A percentile compares a stretch with the other conserved stretches of the same genome.
Conservation (phyloP, 2,329 filamentous ascomycete species). For the Gnomoniopsis sp. region DNA sequence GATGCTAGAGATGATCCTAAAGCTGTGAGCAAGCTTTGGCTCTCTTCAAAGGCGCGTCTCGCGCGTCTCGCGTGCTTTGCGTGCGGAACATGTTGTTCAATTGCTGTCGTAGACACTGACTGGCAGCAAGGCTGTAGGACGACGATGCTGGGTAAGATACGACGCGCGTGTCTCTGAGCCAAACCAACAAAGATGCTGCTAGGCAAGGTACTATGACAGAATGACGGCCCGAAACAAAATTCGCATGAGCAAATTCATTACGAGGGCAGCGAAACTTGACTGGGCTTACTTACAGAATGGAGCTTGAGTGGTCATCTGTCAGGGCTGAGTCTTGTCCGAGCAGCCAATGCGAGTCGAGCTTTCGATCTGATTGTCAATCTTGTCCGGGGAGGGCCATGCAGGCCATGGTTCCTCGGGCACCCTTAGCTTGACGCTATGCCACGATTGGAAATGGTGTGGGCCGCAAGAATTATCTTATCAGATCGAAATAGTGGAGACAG, state of each 20-base stretch:
- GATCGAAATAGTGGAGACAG: conserved; percentile 14
- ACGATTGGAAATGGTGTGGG: not conserved
- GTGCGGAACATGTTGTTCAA: no score
- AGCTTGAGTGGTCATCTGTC: conserved; percentile 5
- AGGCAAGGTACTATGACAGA: no score
- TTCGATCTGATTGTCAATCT: not conserved
- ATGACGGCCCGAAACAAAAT: no score
- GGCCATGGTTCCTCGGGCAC: not conserved
- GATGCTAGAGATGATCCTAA: not conserved
- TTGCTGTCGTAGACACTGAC: no score
- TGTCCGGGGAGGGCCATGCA: not conserved
- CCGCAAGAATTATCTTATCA: conserved; percentile 17
- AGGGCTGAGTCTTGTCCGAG: not conserved
- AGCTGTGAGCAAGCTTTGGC: not conserved
- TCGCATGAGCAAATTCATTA: no score
- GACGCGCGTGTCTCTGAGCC: no score
- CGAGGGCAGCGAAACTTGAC: not conserved
- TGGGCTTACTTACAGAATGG: conserved; percentile 11
- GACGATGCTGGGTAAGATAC: no score
- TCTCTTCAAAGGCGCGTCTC: not conserved
- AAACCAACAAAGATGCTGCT: no score
- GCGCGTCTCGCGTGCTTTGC: no score
- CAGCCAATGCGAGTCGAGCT: conserved; percentile 6
- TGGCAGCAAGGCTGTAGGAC: no score
- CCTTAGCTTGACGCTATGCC: not conserved